Evolutionary conservation across 2,329 filamentous ascomycete species (phyloP), one percentile per base, ranked within the genome.

Genomic region (Fusarium luffae): DNA sequence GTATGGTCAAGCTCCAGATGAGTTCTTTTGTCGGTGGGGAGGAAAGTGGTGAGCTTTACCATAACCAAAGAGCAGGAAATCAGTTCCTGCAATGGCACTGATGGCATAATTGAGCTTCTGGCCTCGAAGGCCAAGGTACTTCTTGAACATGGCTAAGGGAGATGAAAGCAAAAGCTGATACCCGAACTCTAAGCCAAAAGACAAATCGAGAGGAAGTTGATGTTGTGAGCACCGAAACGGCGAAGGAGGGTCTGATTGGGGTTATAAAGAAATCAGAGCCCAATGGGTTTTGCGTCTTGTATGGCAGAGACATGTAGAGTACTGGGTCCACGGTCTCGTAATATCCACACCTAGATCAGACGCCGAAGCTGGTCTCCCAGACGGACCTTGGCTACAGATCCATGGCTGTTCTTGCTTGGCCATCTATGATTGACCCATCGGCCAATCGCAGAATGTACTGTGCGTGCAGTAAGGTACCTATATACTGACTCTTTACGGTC

Each of bases 41-140:
- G 7, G n/a, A 25, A 14, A 42, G 7, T 11, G 42, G 9, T 11
- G 18, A 54, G 41, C 51, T 79, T 52, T 78, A 87, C 85, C 85
- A 58, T 86, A 87, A 65, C 85, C 85, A 69, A 87, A 86, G 25
- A 87, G 88, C 68, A 92, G 82, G 76, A 93, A 93, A 79, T 93
- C 90, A 51, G 90, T 87, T 74, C 91, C 91, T 61, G 91, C 91
- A 74, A 93, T 86, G n/a, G 89, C 80, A 66, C 89, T 88, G 71
- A 93, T 88, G 56, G 90, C 90, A 78, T 88, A 85, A 82, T 91
- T 92, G 69, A 93, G 87, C 78, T 80, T 79, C 34, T 85, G 82
- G 81, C 91, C 91, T 58, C 85, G 85, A 66, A 93, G 85, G 78
- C 91, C 91, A 72, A 91, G 88, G 75, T 86, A 92, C 62, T 78